Conservation (phyloP, 306 rosid species). For the Luffa aegyptiaca region DNA sequence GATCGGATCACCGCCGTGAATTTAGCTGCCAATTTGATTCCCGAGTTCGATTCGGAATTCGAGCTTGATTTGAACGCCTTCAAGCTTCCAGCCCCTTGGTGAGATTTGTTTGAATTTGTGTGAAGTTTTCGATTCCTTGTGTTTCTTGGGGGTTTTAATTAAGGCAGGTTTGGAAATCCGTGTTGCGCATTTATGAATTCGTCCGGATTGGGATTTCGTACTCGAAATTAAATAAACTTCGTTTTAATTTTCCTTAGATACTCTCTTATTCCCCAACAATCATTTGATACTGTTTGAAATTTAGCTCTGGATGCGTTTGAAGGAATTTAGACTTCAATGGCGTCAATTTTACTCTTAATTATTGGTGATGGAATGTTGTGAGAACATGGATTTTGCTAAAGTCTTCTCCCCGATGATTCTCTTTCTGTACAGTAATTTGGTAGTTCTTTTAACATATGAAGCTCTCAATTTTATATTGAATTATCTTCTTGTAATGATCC, state of each 20-base stretch:
- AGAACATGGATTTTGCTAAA: not conserved
- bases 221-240: not conserved
- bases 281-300: not conserved
- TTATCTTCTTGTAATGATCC: too few relatives aligned
- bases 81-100: slow-evolving; percentile 82
- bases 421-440: not conserved
- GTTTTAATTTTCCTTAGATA: not conserved
- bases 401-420: not conserved
- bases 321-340: not conserved
- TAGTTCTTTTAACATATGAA: not conserved
- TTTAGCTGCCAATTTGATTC: slow-evolving; percentile 21
- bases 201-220: not conserved
- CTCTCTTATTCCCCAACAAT: not conserved
- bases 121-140: not conserved
- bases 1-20: slow-evolving; percentile 15
- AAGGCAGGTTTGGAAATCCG: not conserved
- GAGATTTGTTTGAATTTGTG: not conserved
- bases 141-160: not conserved
- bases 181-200: not conserved
- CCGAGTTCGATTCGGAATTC: slow-evolving; percentile 23
- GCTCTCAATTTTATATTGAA: not conserved
- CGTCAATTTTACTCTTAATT: not conserved
- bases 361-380: not conserved
- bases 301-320: not conserved
- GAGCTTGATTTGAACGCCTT: slow-evolving; percentile 28